A percentile compares a stretch with the other conserved stretches of the same genome.
Conservation (phyloP, 2,329 filamentous ascomycete species). For the Pestalotiopsis sp. region DNA sequence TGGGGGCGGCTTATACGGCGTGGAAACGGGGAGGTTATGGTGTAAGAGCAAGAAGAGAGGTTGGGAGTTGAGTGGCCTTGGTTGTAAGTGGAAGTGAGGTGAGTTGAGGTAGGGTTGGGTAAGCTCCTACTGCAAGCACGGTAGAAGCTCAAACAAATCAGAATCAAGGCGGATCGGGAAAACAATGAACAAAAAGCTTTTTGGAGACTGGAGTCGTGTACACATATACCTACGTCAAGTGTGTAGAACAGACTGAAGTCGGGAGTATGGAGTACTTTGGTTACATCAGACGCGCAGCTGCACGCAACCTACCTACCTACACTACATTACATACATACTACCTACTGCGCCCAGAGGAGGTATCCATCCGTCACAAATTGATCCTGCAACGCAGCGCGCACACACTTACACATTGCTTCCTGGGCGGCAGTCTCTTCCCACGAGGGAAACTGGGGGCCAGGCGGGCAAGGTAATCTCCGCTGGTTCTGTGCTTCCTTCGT, state of each 20-base stretch:
- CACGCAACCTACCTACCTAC: neutral
- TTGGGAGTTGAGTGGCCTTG: neutral
- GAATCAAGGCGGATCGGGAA: constrained; percentile 11
- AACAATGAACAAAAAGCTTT: constrained; percentile 12
- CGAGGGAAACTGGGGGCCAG: neutral
- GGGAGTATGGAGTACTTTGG: neutral
- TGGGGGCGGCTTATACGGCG: neutral
- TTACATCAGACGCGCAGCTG: neutral
- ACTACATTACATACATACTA: too few relatives aligned
- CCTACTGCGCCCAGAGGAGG: neutral
- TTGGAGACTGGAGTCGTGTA: neutral
- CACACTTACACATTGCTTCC: constrained; percentile 4
- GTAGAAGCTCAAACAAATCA: constrained; percentile 13
- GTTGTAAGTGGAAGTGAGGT: neutral
- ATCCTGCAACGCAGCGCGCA: neutral
- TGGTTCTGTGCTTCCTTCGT: neutral
- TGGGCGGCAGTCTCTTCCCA: neutral
- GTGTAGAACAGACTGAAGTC: neutral
- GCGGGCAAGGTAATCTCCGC: constrained; percentile 4
- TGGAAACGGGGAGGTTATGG: neutral
- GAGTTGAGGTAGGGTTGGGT: neutral
- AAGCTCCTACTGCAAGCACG: neutral
- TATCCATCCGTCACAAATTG: neutral
- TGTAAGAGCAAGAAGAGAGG: neutral
- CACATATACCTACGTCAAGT: neutral